Conservation (phyloP, 1,139 yeast genomes). For the Pichia sp. region DNA sequence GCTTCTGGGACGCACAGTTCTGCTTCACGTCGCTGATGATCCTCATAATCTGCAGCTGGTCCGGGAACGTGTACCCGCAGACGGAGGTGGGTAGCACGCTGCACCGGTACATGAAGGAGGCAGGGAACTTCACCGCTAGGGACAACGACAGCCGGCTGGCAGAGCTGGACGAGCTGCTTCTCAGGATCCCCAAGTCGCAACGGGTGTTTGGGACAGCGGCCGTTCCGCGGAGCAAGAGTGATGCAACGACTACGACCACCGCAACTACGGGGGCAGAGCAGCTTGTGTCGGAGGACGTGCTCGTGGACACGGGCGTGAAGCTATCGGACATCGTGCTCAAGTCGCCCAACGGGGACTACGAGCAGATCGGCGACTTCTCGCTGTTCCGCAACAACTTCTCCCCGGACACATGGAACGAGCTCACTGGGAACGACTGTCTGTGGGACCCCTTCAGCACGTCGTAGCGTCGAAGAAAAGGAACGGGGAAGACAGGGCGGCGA, state of each 20-base stretch:
- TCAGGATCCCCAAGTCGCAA: conserved; percentile 10
- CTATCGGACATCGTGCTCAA: not conserved
- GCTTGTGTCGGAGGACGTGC: not conserved
- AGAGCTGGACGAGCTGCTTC: conserved; percentile 26
- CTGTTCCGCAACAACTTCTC: conserved; percentile 14
- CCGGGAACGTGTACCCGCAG: conserved; percentile 32
- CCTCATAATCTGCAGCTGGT: conserved; percentile 37
- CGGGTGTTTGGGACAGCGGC: not conserved
- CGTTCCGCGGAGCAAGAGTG: too few relatives aligned
- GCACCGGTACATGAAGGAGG: conserved; percentile 39
- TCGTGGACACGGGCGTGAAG: not conserved
- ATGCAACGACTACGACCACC: not conserved
- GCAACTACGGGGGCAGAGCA: not conserved
- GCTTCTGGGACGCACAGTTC: conserved; percentile 51
- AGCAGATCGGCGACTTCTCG: conserved; percentile 7
- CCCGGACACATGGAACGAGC: conserved; percentile 16
- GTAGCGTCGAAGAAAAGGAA: too few relatives aligned
- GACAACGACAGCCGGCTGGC: conserved; percentile 32
- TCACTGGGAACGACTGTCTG: conserved; percentile 9
- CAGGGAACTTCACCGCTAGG: conserved; percentile 43
- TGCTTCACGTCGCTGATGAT: conserved; percentile 38
- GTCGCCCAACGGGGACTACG: not conserved
- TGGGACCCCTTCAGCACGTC: conserved; percentile 14
- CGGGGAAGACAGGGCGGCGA: too few relatives aligned
- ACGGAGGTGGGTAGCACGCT: conserved; percentile 36